phyloP scores from a whole-genome alignment of 257 asterid species.

The Lantana camara region DNA sequence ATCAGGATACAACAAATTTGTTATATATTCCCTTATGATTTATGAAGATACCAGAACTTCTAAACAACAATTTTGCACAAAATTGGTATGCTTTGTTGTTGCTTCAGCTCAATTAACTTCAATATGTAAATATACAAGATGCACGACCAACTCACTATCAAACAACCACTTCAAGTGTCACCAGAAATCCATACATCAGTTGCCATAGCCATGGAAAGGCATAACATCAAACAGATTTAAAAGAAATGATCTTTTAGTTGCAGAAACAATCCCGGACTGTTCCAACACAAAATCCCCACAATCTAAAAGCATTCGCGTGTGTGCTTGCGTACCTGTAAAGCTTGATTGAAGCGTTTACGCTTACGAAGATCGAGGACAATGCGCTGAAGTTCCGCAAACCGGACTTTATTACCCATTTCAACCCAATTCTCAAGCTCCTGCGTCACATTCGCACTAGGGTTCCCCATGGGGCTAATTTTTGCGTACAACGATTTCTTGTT shows the following conservation, averaged over 20 bases:
- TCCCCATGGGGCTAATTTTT: slow-evolving; percentile 81
- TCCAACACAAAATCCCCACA: background rate
- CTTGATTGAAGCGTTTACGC: slow-evolving; percentile 75
- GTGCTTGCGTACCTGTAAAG: slow-evolving; percentile 60
- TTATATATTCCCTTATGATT: background rate
- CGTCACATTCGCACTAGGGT: slow-evolving; percentile 53
- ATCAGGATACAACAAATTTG: slow-evolving; percentile 9
- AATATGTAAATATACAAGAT: background rate
- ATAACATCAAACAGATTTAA: background rate
- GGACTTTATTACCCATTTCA: slow-evolving; percentile 47
- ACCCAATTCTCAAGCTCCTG: slow-evolving; percentile 79
- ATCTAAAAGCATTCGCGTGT: background rate
- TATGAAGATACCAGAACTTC: background rate
- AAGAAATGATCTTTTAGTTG: background rate
- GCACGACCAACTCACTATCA: slow-evolving; percentile 5
- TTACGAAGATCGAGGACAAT: slow-evolving; percentile 75
- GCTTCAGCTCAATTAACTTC: slow-evolving; percentile 4
- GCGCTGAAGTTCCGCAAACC: slow-evolving; percentile 82
- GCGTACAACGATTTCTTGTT: slow-evolving; percentile 53
- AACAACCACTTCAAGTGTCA: background rate
- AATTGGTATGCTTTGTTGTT: background rate
- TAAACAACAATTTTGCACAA: background rate
- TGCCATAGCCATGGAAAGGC: background rate
- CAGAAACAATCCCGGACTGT: background rate
- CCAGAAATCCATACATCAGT: background rate